Percentiles rank a stretch among this genome's conserved stretches.
These are phyloP conservation scores for Colletotrichum spinosum DNA, from an alignment of 2,329 filamentous ascomycete genomes.

Conservation along the genomic window DNA sequence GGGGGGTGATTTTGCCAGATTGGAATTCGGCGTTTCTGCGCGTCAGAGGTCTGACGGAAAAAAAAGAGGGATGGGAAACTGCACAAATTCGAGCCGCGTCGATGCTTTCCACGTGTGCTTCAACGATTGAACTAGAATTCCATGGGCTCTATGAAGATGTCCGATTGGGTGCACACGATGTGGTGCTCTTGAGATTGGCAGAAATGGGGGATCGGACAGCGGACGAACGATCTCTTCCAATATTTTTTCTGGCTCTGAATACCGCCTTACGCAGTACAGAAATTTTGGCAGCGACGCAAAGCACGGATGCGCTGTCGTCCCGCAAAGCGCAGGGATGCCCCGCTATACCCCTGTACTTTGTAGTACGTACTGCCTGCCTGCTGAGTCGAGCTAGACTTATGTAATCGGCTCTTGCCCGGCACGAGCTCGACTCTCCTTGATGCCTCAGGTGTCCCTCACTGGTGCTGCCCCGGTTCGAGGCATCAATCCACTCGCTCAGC, in stretches of 20 bases:
- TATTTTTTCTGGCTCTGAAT: conserved; percentile 29
- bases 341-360: conserved; percentile 14
- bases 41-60: conserved; percentile 16
- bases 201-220: conserved; percentile 11
- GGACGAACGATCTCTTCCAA: conserved; percentile 23
- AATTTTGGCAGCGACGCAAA: conserved; percentile 22
- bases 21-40: conserved; percentile 31
- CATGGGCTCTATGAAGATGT: conserved; percentile 29
- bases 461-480: conserved; percentile 41
- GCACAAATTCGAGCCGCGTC: conserved; percentile 28
- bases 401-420: conserved; percentile 12
- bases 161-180: conserved; percentile 33
- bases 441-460: conserved; percentile 46
- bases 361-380: conserved; percentile 15
- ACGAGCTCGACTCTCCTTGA: neutral
- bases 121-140: conserved; percentile 35
- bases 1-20: conserved; percentile 17
- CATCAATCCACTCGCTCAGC: conserved; percentile 38
- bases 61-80: conserved; percentile 10
- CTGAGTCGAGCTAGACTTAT: conserved; percentile 1
- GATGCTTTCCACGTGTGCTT: conserved; percentile 31
- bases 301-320: conserved; percentile 36
- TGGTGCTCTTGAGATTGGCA: conserved; percentile 27
- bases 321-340: conserved; percentile 33
- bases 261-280: conserved; percentile 19